Base-by-base conservation (phyloP, 345 rosid genomes). In the Lepidium didymum region DNA sequence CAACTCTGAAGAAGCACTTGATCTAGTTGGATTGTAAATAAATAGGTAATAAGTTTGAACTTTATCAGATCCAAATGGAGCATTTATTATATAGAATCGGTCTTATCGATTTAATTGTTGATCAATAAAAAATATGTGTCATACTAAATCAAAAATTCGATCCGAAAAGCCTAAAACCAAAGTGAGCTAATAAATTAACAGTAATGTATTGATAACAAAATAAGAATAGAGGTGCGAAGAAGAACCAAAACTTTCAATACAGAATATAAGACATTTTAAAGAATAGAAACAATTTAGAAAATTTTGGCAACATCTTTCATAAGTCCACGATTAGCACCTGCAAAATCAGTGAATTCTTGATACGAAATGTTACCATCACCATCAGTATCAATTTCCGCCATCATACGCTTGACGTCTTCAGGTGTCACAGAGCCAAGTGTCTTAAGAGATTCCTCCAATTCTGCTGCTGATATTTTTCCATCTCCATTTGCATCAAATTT, bases 281-380 rank as follows among this genome's bases (percentile, higher is more conserved):
- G 31, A 12, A 50, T 2, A 38, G 18, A 14, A 51, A 18, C 19
- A 35, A 4, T 1, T 68, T 56, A 92, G 64, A 88, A 88, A 31
- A 90, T 79, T 74, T 92, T 86, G 35, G 98, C 90, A 33, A 86
- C 96, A 70, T 91, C 89, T 61, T 81, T 91, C 76, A 91, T 85
- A 36, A 91, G 76, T 34, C 88, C 92, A 16, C 80, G 80, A 78
- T 92, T 90, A 18, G 87, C 87, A 5, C 16, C 12, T 9, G 98
- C 98, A 43, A 90, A 92, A 10, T 69, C 79, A 1, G 78, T 77
- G 82, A 81, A 92, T 67, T 90, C 97, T 38, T 84, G 37, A 54
- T 69, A 83, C 0, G 98, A 88, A 36, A 90, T 92, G 81, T 27
- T 80, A 13, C 94, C 94, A 53, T 91, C 93, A 5, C 96, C 93